phyloP scores from a whole-genome alignment of 306 rosid genomes.

The Lagenaria siceraria region DNA sequence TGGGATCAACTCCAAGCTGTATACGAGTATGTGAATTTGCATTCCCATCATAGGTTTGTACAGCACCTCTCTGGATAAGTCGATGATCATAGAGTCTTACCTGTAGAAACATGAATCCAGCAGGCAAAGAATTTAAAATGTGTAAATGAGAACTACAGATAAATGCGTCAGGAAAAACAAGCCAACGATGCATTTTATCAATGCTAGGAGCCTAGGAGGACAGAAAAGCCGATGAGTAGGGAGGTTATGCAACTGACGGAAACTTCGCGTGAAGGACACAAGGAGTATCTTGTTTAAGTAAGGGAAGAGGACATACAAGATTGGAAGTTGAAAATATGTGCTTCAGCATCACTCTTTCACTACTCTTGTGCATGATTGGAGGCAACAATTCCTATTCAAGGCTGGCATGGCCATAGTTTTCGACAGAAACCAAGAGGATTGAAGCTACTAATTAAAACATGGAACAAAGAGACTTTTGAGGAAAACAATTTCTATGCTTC shows the following conservation, averaged over 20 bases:
- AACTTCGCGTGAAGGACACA: not conserved
- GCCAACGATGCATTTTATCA: not conserved
- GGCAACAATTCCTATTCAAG: not conserved
- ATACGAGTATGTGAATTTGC: constrained; percentile 65
- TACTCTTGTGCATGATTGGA: not conserved
- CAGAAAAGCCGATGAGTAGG: not conserved
- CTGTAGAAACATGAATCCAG: constrained; percentile 23
- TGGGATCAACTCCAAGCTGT: constrained; percentile 73
- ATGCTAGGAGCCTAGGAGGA: not conserved
- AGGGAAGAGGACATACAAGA: not conserved
- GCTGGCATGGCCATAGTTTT: not conserved
- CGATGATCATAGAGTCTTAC: constrained; percentile 73
- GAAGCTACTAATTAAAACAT: not conserved
- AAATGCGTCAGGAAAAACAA: not conserved
- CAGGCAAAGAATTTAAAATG: not conserved
- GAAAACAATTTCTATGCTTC: not conserved
- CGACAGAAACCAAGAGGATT: not conserved
- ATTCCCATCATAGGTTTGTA: constrained; percentile 71
- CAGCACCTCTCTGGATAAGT: constrained; percentile 60
- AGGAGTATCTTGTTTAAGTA: not conserved
- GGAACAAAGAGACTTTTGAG: not conserved
- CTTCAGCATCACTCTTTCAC: not conserved
- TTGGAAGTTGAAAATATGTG: not conserved
- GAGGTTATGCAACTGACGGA: not conserved
- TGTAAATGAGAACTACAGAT: not conserved